Evolutionary conservation across 2,329 filamentous ascomycete species (phyloP), one percentile per base, ranked within the genome.

Genomic region (Botryotinia globosa): DNA sequence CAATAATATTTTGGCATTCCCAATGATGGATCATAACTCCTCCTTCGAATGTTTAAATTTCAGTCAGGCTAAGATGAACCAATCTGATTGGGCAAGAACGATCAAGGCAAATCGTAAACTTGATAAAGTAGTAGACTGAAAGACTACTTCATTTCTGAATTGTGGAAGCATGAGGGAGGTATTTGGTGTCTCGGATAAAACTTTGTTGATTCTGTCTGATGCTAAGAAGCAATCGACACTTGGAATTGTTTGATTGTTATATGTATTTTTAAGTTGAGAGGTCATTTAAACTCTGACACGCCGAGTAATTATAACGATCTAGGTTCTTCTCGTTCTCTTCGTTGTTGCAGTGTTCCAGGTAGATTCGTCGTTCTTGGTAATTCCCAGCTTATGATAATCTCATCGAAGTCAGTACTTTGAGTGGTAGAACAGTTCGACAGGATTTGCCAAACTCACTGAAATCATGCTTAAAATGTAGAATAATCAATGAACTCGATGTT

Each of bases 11-110:
- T 64, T 22, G 4, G 8, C 1, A 32, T 6, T 64, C 4, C 1
- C 1, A 14, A 25, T 22, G 14, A 32, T 8, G 12, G 4, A 34
- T 25, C 39, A 32, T 32, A 10, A 29, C 6, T 4, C 22, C 10
- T 20, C 2, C 12, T n/a, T 14, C 34, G 1, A 2, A 3, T 39
- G n/a, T 29, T 54, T 9, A 9, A 8, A 1, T n/a, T n/a, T 25
- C 22, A 39, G 22, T 8, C 3, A 1, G 34, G 58, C 5, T 18
- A 5, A 16, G 12, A 39, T 25, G 16, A 14, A 25, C 1, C 16
- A 2, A 18, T 54, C 1, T 0, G 3, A 39, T n/a, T 7, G 8
- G 32, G 12, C 5, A 61, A 39, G 58, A 1, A 4, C 22, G 0
- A 61, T 61, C 37, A 25, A 61, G 25, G 1, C 5, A 8, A 10